Evolutionary conservation across 2,329 filamentous ascomycete species (phyloP).

Genomic region (Cryphonectria carpinicola): DNA sequence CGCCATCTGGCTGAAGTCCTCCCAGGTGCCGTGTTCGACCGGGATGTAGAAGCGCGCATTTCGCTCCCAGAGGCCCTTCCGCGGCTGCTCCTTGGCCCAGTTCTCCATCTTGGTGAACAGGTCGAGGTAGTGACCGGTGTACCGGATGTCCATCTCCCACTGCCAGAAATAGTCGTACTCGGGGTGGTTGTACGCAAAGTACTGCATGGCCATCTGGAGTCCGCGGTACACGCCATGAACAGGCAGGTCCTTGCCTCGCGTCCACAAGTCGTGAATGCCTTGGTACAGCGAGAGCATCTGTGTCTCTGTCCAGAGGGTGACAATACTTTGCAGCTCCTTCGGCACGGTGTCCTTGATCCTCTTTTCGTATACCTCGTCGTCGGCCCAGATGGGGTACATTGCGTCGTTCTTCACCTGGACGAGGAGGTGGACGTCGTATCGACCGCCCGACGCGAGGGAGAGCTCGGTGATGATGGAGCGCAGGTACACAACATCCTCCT

Average conservation of each 20-base stretch:
- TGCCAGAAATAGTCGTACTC: conserved; percentile 94
- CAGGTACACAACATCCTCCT: conserved; percentile 80
- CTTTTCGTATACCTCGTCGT: conserved; percentile 68
- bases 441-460: conserved; percentile 77
- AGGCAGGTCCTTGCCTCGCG: conserved; percentile 67
- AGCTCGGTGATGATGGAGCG: conserved; percentile 85
- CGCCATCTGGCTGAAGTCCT: conserved; percentile 78
- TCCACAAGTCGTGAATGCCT: conserved; percentile 78
- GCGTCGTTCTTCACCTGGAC: conserved; percentile 82
- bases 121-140: conserved; percentile 85
- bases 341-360: conserved; percentile 73
- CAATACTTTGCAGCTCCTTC: conserved; percentile 84
- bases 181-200: conserved; percentile 85
- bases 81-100: conserved; percentile 74
- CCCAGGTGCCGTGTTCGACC: conserved; percentile 75
- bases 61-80: conserved; percentile 82
- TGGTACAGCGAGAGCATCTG: conserved; percentile 93
- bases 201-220: conserved; percentile 91
- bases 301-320: conserved; percentile 89
- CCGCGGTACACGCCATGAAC: conserved; percentile 93
- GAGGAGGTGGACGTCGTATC: conserved; percentile 85
- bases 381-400: conserved; percentile 76
- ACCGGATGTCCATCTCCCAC: conserved; percentile 93
- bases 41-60: conserved; percentile 80
- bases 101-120: conserved; percentile 69